A percentile compares a stretch with the other conserved stretches of the same genome.
Conservation (phyloP, 2,329 filamentous ascomycete species). For the Arthrinium phaeospermum region DNA sequence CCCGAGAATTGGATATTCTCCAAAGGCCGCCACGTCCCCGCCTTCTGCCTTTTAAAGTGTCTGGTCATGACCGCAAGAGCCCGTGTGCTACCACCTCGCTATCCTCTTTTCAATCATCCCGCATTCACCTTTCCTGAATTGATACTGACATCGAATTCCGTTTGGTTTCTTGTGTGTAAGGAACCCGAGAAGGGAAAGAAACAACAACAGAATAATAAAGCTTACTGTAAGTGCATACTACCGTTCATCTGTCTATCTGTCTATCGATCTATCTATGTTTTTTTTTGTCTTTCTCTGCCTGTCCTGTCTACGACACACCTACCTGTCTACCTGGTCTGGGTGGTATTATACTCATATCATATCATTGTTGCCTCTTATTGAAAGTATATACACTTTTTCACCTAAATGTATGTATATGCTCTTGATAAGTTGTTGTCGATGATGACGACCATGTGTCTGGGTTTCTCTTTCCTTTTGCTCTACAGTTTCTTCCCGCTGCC, state of each 20-base stretch:
- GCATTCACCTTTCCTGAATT: conserved; percentile 54
- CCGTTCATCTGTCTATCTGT: background rate
- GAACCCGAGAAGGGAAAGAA: conserved; percentile 10
- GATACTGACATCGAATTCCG: conserved; percentile 37
- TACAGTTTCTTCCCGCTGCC: background rate
- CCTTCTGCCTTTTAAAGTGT: conserved; percentile 44
- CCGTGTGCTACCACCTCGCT: conserved; percentile 55
- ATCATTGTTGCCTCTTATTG: background rate
- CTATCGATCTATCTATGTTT: background rate
- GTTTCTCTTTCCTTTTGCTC: background rate
- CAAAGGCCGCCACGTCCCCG: conserved; percentile 34
- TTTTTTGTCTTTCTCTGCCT: background rate
- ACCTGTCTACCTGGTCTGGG: background rate
- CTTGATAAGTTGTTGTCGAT: background rate
- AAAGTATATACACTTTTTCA: background rate
- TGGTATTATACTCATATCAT: background rate
- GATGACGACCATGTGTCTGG: background rate
- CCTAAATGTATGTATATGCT: background rate
- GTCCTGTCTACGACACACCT: background rate
- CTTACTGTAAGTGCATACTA: conserved; percentile 13
- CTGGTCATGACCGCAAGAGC: conserved; percentile 47
- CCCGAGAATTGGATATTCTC: conserved; percentile 19
- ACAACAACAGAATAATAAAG: background rate
- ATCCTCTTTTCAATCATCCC: conserved; percentile 57
- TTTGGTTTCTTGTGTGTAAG: conserved; percentile 7